phyloP scores from a whole-genome alignment of 345 rosid genomes.

The Ailanthus altissimus region DNA sequence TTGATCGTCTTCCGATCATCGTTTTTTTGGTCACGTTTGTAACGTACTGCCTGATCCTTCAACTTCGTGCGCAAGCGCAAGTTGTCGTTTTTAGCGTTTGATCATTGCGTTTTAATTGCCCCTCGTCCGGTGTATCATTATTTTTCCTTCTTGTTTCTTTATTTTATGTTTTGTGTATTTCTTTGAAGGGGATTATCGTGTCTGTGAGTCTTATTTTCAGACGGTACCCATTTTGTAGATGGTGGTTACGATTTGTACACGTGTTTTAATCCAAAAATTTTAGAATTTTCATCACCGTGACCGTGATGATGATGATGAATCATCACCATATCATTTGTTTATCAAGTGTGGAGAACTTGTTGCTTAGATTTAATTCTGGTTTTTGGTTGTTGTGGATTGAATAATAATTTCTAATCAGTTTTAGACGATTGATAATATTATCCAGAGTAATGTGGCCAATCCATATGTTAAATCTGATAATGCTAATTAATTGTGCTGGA shows the following conservation, averaged over 20 bases:
- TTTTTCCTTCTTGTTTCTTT: background rate
- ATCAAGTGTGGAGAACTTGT: background rate
- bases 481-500: background rate
- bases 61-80: background rate
- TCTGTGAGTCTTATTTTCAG: background rate
- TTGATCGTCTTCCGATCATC: constrained; percentile 23
- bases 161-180: background rate
- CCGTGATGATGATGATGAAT: background rate
- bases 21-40: constrained; percentile 3
- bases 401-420: background rate
- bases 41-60: constrained; percentile 16
- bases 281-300: background rate
- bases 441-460: background rate
- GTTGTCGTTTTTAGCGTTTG: constrained; percentile 13
- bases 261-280: background rate
- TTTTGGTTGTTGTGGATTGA: constrained; percentile 4
- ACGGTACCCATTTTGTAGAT: background rate
- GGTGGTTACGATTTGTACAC: background rate
- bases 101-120: constrained; percentile 18
- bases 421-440: background rate
- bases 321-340: background rate
- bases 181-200: background rate
- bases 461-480: background rate
- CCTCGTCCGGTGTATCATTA: background rate
- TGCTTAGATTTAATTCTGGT: background rate